Base-by-base conservation (phyloP, 805 yeast species). In the Kazachstania martiniae region DNA sequence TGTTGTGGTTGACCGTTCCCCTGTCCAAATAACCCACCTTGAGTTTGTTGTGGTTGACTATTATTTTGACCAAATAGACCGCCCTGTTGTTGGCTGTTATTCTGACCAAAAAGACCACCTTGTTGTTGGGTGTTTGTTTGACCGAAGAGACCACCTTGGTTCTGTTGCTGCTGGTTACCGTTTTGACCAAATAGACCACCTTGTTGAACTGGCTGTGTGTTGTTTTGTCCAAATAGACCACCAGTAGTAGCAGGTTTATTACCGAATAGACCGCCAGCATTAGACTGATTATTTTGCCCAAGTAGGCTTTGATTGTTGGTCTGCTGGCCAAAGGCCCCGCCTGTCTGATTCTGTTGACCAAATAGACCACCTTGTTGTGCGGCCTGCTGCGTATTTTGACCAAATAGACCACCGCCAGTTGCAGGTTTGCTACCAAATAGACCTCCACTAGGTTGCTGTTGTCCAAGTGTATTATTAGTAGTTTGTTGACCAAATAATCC, bases 251-350 rank as follows among this genome's bases (percentile, higher is more conserved):
- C 16, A 6, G 37, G 14, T n/a, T 21, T 34, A 33, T 43, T 45
- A 9, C 72, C 71, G 44, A 67, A 66, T 18, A 65, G 37, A 4
- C 72, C 73, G 24, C 70, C 70, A 18, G 62, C 47, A 15, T 59
- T 25, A 32, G 32, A n/a, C n/a, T n/a, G n/a, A n/a, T n/a, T n/a
- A n/a, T n/a, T n/a, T n/a, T n/a, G n/a, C n/a, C n/a, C n/a, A n/a
- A n/a, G n/a, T n/a, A n/a, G n/a, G n/a, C n/a, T n/a, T n/a, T n/a
- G n/a, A n/a, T 33, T 31, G 40, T 45, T 27, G 51, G 18, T 18
- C 6, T 22, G n/a, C n/a, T 16, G 37, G 41, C 57, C 56, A 9
- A 55, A 51, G 15, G 18, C 13, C 12, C 21, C 22, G 13, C 12
- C 40, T 40, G 46, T 56, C 44, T 36, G 46, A 50, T 15, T 67